These are phyloP conservation scores for Cardamine chenopodiifolia DNA, from an alignment of 345 rosid species.

Conservation along the genomic window DNA sequence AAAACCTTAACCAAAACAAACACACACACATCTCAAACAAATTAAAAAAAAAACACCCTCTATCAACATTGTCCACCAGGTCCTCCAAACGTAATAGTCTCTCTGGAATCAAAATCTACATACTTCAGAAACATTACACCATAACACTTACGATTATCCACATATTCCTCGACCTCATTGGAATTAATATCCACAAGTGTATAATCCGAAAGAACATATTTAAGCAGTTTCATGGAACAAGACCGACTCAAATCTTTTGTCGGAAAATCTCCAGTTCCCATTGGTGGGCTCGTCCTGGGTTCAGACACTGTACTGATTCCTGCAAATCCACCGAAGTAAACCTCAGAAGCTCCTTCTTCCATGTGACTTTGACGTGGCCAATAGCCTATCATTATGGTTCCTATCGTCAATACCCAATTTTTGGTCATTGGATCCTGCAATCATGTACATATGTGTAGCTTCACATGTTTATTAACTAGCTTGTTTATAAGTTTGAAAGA, in stretches of 20 bases:
- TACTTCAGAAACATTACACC: slow-evolving; percentile 24
- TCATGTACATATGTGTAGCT: not conserved
- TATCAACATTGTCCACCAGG: slow-evolving; percentile 35
- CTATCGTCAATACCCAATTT: slow-evolving; percentile 39
- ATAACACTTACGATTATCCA: slow-evolving; percentile 31
- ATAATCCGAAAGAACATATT: slow-evolving; percentile 25
- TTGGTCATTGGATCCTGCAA: slow-evolving; percentile 36
- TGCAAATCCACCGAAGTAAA: slow-evolving; percentile 34
- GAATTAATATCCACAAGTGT: slow-evolving; percentile 20
- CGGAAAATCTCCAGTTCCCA: slow-evolving; percentile 36
- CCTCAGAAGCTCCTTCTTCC: slow-evolving; percentile 37
- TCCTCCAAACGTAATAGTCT: slow-evolving; percentile 43
- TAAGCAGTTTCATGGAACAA: slow-evolving; percentile 32
- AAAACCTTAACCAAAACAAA: too few species aligned
- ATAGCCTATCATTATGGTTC: slow-evolving; percentile 29
- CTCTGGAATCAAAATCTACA: slow-evolving; percentile 26
- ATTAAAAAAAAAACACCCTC: too few species aligned
- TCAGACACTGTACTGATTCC: not conserved
- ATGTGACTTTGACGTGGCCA: slow-evolving; percentile 36
- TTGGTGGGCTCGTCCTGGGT: slow-evolving; percentile 18
- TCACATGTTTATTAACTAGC: not conserved
- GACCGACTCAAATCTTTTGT: slow-evolving; percentile 36
- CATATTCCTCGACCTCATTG: slow-evolving; percentile 23
- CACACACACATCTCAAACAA: too few species aligned
- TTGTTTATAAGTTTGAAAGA: not conserved